Base-by-base conservation (phyloP, 305 asterid species). In the Solanum hybrid region DNA sequence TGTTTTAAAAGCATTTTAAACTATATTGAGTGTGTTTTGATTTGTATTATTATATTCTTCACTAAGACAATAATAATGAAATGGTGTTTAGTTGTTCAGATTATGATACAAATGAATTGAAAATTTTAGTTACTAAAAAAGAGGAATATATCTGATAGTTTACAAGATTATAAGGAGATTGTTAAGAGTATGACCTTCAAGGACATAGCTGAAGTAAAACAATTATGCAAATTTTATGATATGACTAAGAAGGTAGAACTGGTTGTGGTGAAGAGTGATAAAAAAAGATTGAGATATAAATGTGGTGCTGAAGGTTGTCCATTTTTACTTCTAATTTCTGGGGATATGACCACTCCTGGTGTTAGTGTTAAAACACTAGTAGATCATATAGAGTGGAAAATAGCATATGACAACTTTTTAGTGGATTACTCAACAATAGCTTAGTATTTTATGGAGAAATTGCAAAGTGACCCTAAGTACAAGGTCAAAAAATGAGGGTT, bases 1-100 rank as follows among this genome's bases (percentile, higher is more conserved):
- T 57, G 70, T 61, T 51, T 51, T 17, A 57, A 61, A 17, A 20
- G 10, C 24, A 57, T 57, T 57, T 17, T 57, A 0, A 17, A 17
- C 26, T 57, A 57, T 20, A 57, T 57, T 20, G 70, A 17, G 70
- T 20, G 70, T 57, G 70, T 57, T 57, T 20, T 57, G 24, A 57
- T 57, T 57, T 57, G 11, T 57, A 20, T 57, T 57, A 4, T 7
- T 20, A 57, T 20, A 57, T 57, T 57, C 2, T 20, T 0, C 0
- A 57, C 2, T 20, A 0, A 6, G 72, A 61, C 72, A 61, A 5
- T 22, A 22, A 20, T 22, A 61, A 61, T 7, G 26, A 0, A 20
- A 20, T 61, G 73, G 73, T 20, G 26, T 61, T 75, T 75, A 17
- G 22, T 27, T 29, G 36, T 75, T 17, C n/a, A 29, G 4, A 75